Base-by-base conservation (phyloP, 352 stramenopile genomes). In the Globisporangium viniferum region DNA sequence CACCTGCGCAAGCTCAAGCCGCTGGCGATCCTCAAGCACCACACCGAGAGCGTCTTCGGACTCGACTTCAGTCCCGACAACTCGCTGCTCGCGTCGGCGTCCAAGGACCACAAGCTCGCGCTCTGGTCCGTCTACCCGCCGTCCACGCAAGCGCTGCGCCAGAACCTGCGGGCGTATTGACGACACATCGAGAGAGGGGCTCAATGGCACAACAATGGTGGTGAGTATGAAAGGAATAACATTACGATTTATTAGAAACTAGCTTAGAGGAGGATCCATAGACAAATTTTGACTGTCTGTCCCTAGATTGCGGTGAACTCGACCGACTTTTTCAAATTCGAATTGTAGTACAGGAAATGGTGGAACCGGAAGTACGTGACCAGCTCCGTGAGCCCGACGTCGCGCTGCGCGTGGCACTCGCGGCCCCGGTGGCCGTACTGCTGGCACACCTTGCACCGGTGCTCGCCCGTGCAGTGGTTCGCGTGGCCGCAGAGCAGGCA, bases 321-420 rank as follows among this genome's bases (percentile, higher is more conserved):
- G 71, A 94, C 88, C 49, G 87, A 92, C 67, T 90, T 90, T 63
- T 94, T 94, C 61, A 95, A 76, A 65, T 95, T 95, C 41, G 81
- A 80, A 72, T 93, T 94, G 82, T 95, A 95, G 69, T 95, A 95
- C 20, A 95, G 74, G 69, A 93, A 95, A 65, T 94, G 81, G 53
- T 95, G 88, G 70, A 90, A 95, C 22, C 86, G 88, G 69, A 93
- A 95, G 75, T 92, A 93, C 46, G 88, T 91, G 35, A 94, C 59
- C 58, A 95, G 72, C 68, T 95, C 88, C 18, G 88, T 78, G 69
- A 92, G 77, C 5, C 88, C 88, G 18, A 94, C 88, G 64, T 93
- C 86, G 61, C 88, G 82, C 62, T 95, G 88, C 39, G 79, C 76
- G 70, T 95, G 88, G 69, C 88, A 95, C 64, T 95, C 86, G 49